A percentile compares a stretch with the other conserved stretches of the same genome.
These are phyloP conservation scores for Passalora sequoiae DNA, from an alignment of 2,329 filamentous ascomycete genomes.

Conservation along the genomic window DNA sequence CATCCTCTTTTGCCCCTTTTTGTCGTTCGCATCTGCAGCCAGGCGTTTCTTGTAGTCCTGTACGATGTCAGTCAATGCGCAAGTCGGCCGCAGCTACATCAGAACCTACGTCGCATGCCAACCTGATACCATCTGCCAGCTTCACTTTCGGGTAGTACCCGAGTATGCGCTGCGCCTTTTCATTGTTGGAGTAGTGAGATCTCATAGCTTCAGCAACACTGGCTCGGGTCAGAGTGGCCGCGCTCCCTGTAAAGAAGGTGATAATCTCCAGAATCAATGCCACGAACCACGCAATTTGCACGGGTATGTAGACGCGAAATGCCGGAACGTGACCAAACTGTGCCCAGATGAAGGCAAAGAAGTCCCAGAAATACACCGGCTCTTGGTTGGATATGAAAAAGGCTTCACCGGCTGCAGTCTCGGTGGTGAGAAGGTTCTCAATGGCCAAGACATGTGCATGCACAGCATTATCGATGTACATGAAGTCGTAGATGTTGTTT, in stretches of 20 bases:
- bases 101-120: conserved; percentile 43
- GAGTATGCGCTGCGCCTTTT: conserved; percentile 48
- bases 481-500: conserved; percentile 65
- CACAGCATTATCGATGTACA: conserved; percentile 63
- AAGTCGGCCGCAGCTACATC: too few relatives aligned
- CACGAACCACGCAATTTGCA: conserved; percentile 44
- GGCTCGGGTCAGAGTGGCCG: conserved; percentile 48
- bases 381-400: conserved; percentile 89
- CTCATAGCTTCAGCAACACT: conserved; percentile 52
- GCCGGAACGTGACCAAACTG: conserved; percentile 51
- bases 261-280: conserved; percentile 45
- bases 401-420: conserved; percentile 66
- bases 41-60: conserved; percentile 26
- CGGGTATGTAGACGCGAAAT: conserved; percentile 47
- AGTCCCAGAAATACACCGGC: conserved; percentile 88
- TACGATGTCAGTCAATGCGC: too few relatives aligned
- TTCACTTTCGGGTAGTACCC: conserved; percentile 50
- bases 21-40: conserved; percentile 8
- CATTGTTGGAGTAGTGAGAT: conserved; percentile 49
- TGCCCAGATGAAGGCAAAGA: conserved; percentile 72
- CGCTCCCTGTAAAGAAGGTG: conserved; percentile 44
- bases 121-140: conserved; percentile 48
- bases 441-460: conserved; percentile 81
- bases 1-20: too few relatives aligned
- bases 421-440: conserved; percentile 61